Percentiles rank a stretch among this genome's conserved stretches.
phyloP scores from a whole-genome alignment of 2,329 filamentous ascomycete species.

The Anthostomella pinea region DNA sequence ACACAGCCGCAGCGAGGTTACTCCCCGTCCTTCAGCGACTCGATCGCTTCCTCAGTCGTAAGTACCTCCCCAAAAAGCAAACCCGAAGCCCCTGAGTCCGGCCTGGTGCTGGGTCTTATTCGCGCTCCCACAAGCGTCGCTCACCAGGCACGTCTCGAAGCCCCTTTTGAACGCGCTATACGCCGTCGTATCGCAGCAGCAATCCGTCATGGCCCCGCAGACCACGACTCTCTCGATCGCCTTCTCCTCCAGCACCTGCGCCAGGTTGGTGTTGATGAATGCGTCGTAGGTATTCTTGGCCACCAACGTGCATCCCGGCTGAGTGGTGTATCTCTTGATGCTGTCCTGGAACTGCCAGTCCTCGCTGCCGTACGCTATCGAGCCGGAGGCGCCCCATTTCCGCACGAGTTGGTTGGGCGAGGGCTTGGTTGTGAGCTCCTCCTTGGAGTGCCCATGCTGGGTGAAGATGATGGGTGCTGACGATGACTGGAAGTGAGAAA shows the following conservation, averaged over 20 bases:
- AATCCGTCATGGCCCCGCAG: conserved; percentile 42
- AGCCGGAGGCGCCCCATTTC: no score
- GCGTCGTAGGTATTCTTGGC: conserved; percentile 41
- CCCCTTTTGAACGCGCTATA: conserved; percentile 38
- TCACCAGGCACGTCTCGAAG: conserved; percentile 39
- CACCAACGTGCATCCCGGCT: conserved; percentile 19
- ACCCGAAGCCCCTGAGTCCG: no score
- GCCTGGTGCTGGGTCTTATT: conserved; percentile 33
- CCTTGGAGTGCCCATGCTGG: conserved; percentile 36
- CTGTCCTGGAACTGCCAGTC: no score
- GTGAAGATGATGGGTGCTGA: conserved; percentile 36
- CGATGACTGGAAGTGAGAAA: conserved; percentile 12
- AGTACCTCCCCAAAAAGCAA: no score
- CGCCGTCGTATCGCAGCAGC: conserved; percentile 39
- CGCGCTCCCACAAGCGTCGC: conserved; percentile 36
- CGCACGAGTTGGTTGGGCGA: conserved; percentile 29
- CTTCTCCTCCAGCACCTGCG: conserved; percentile 23
- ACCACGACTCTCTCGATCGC: conserved; percentile 34
- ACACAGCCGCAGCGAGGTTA: no score
- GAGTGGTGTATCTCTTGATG: neutral
- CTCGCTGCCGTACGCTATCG: no score
- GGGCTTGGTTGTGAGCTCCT: conserved; percentile 29
- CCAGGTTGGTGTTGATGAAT: conserved; percentile 35
- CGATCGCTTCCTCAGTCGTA: no score
- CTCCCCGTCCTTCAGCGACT: no score